A percentile compares a stretch with the other conserved stretches of the same genome.
phyloP scores from a whole-genome alignment of 441 rosid species.

The Adansonia gregorii region DNA sequence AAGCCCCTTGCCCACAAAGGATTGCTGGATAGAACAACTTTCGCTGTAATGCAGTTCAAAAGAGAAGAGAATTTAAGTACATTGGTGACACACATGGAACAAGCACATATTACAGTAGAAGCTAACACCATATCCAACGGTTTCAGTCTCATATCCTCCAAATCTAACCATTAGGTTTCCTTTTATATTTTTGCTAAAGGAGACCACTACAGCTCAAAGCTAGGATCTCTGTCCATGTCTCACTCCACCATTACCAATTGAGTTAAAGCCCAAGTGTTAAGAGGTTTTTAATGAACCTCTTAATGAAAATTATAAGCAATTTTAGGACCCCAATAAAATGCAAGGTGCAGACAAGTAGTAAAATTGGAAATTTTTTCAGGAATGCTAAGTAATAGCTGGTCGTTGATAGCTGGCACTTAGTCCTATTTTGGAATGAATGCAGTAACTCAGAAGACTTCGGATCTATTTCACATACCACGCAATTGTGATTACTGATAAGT shows the following conservation, averaged over 20 bases:
- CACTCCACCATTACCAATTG: not conserved
- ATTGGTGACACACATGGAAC: not conserved
- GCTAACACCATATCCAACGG: not conserved
- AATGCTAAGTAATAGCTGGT: not conserved
- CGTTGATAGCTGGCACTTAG: constrained; percentile 28
- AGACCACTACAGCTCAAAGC: constrained; percentile 1
- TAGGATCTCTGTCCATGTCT: not conserved
- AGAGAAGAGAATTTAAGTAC: constrained; percentile 21
- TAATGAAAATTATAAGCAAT: not conserved
- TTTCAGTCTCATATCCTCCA: not conserved
- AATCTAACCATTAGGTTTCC: not conserved
- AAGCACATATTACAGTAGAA: not conserved
- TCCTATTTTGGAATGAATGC: not conserved
- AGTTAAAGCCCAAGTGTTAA: not conserved
- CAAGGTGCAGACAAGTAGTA: not conserved
- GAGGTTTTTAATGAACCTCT: not conserved
- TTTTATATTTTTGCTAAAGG: not conserved
- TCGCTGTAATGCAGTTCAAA: constrained; percentile 55
- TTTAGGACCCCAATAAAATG: not conserved
- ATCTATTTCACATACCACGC: constrained; percentile 35
- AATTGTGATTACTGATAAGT: not conserved
- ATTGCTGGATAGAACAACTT: constrained; percentile 63
- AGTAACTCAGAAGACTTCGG: not conserved
- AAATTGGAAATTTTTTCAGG: not conserved
- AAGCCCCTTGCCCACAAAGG: constrained; percentile 42